Evolutionary conservation across 2,329 filamentous ascomycete species (phyloP).

Genomic region (Colletotrichum chrysophilum): DNA sequence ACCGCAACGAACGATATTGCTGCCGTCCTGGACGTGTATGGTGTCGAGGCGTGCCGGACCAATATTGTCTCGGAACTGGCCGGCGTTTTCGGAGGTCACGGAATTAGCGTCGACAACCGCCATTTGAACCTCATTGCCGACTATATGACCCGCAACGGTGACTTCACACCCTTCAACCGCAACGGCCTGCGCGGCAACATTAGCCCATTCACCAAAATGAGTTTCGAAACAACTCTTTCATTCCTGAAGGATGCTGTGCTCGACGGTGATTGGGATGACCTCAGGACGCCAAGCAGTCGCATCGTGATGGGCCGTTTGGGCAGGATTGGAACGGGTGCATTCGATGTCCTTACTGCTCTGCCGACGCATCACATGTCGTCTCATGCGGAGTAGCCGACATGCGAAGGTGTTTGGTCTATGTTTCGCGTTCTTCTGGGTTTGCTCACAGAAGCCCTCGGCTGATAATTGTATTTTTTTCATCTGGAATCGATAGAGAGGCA

Average conservation of each 20-base stretch:
- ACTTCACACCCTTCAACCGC: slow-evolving; percentile 90
- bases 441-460: not conserved
- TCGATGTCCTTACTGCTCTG: slow-evolving; percentile 79
- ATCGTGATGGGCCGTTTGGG: slow-evolving; percentile 87
- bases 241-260: slow-evolving; percentile 93
- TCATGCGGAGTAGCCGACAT: not conserved
- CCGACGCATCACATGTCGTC: slow-evolving; percentile 51
- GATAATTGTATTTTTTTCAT: slow-evolving; percentile 16
- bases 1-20: slow-evolving; percentile 94
- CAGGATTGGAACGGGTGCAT: slow-evolving; percentile 86
- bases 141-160: slow-evolving; percentile 94
- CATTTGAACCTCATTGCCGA: slow-evolving; percentile 96
- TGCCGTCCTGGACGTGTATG: slow-evolving; percentile 83
- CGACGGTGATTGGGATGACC: slow-evolving; percentile 88
- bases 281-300: slow-evolving; percentile 83
- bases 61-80: slow-evolving; percentile 88
- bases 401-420: not conserved
- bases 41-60: slow-evolving; percentile 88
- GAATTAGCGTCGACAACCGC: slow-evolving; percentile 88
- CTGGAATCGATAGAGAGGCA: slow-evolving; percentile 8
- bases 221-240: slow-evolving; percentile 94
- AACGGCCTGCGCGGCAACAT: slow-evolving; percentile 86
- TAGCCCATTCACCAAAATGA: slow-evolving; percentile 97
- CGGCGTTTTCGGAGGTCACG: slow-evolving; percentile 86
- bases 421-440: not conserved